Conservation (phyloP, 73 alveolate species). For the Urostyla sp. region DNA sequence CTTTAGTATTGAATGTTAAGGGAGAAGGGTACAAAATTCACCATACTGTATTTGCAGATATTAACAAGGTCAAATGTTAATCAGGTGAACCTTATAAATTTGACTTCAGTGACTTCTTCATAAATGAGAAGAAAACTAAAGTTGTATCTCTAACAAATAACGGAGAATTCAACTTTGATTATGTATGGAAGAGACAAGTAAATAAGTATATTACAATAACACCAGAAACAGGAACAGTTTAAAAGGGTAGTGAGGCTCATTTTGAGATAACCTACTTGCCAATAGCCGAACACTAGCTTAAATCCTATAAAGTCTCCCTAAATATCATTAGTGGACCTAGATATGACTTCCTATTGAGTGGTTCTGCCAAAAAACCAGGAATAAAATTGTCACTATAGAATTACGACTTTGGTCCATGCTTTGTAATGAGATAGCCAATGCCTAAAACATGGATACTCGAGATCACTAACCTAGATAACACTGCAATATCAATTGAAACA, state of each 20-base stretch:
- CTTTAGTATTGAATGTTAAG: conserved; percentile 97
- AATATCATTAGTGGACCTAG: conserved; percentile 96
- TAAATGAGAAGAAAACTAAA: conserved; percentile 95
- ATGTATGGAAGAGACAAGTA: conserved; percentile 90
- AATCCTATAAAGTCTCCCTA: conserved; percentile 86
- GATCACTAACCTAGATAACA: conserved; percentile 92
- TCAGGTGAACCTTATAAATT: conserved; percentile 84
- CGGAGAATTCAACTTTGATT: conserved; percentile 98
- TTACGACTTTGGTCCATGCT: conserved; percentile 98
- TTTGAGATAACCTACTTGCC: conserved; percentile 94
- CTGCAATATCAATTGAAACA: conserved; percentile 97
- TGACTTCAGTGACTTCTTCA: conserved; percentile 96
- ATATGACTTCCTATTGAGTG: conserved; percentile 89
- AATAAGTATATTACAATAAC: conserved; percentile 88
- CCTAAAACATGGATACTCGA: conserved; percentile 89
- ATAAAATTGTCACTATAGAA: conserved; percentile 85
- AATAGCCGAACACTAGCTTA: conserved; percentile 82
- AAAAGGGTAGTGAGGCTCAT: conserved; percentile 87
- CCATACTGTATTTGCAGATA: conserved; percentile 89
- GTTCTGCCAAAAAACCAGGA: conserved; percentile 98
- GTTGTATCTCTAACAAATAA: conserved; percentile 89
- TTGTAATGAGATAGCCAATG: conserved; percentile 96
- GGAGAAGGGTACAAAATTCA: conserved; percentile 98
- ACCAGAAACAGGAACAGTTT: conserved; percentile 98
- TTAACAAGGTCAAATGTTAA: conserved; percentile 63